Evolutionary conservation across 2,329 filamentous ascomycete genomes (phyloP).

Genomic region (Leptographium wingfieldii): DNA sequence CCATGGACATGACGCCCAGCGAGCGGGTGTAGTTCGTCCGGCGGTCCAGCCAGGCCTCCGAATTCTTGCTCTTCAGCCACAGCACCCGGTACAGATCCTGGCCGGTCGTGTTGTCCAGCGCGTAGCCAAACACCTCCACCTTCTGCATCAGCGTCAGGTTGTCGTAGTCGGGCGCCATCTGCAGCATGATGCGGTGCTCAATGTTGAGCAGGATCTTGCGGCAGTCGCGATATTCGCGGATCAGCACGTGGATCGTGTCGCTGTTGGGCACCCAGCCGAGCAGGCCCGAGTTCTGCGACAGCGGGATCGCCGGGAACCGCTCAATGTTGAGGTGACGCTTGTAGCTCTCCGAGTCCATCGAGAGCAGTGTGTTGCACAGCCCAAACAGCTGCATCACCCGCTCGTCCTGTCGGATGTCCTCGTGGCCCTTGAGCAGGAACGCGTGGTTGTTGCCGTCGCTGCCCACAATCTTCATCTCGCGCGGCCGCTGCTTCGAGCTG

Average conservation of each 20-base stretch:
- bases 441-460: conserved; percentile 82
- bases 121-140: conserved; percentile 98
- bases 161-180: conserved; percentile 99
- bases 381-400: conserved; percentile 99
- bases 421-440: conserved; percentile 94
- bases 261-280: conserved; percentile 96
- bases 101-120: conserved; percentile 95
- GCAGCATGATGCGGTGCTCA: conserved; percentile 98
- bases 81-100: conserved; percentile 96
- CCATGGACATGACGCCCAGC: conserved; percentile 99
- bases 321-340: conserved; percentile 96
- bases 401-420: conserved; percentile 97
- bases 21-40: conserved; percentile 98
- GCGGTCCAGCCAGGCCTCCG: conserved; percentile 92
- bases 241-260: conserved; percentile 91
- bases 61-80: conserved; percentile 98
- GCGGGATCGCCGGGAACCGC: conserved; percentile 87
- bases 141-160: conserved; percentile 99
- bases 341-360: conserved; percentile 89
- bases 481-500: conserved; percentile 88
- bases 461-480: conserved; percentile 77
- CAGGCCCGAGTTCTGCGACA: conserved; percentile 92
- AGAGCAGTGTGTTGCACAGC: conserved; percentile 86
- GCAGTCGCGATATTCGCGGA: conserved; percentile 93
- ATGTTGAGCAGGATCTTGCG: conserved; percentile 97